phyloP scores from a whole-genome alignment of 1,284 basidiomycete species.

The Anthracocystis panici-leucophaei region DNA sequence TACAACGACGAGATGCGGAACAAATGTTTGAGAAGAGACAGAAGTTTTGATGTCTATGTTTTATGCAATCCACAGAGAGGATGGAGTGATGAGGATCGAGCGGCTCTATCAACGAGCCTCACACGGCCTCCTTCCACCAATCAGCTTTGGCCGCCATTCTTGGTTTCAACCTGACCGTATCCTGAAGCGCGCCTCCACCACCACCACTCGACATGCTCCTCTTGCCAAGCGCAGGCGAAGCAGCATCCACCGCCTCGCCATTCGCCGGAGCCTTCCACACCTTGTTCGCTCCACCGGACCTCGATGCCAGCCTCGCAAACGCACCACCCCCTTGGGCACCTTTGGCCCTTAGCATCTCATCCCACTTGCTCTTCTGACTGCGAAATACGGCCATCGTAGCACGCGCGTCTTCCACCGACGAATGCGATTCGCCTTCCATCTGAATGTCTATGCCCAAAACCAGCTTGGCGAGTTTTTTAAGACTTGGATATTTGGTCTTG shows the following conservation, averaged over 20 bases:
- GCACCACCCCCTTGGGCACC: slow-evolving; percentile 8
- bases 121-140: slow-evolving; percentile 52
- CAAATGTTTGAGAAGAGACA: not conserved
- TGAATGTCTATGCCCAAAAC: slow-evolving; percentile 89
- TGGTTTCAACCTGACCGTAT: slow-evolving; percentile 36
- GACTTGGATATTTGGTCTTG: slow-evolving; percentile 77
- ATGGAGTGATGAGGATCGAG: too few species aligned
- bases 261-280: slow-evolving; percentile 36
- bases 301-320: slow-evolving; percentile 7
- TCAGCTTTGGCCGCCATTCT: slow-evolving; percentile 41
- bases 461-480: slow-evolving; percentile 84
- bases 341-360: slow-evolving; percentile 69
- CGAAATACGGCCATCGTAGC: slow-evolving; percentile 96
- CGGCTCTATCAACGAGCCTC: not conserved
- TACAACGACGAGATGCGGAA: slow-evolving; percentile 9
- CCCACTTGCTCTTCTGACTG: slow-evolving; percentile 87
- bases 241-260: slow-evolving; percentile 25
- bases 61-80: not conserved
- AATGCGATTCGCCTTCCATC: slow-evolving; percentile 67
- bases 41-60: not conserved
- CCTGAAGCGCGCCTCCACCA: slow-evolving; percentile 9
- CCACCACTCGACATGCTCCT: slow-evolving; percentile 16
- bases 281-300: slow-evolving; percentile 20
- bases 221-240: slow-evolving; percentile 35
- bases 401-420: slow-evolving; percentile 80